Evolutionary conservation across 495 filamentous ascomycete genomes (phyloP).

Genomic region (Xylaria curta): DNA sequence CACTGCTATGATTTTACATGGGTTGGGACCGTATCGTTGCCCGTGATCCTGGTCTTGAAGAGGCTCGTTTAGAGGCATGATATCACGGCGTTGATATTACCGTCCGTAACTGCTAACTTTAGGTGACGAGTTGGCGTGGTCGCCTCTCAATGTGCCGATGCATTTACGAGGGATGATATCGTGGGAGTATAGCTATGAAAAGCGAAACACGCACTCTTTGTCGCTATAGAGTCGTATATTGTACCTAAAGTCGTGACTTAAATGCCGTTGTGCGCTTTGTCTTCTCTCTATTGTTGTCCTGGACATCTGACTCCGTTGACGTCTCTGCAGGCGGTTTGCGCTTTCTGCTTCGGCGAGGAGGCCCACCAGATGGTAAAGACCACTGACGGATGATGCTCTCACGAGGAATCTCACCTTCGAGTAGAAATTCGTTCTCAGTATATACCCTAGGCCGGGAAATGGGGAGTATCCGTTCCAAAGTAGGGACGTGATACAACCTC

Average conservation of each 20-base stretch:
- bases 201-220: background rate
- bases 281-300: background rate
- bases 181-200: background rate
- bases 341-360: too few relatives aligned
- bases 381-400: background rate
- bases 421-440: background rate
- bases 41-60: background rate
- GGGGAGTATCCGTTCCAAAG: background rate
- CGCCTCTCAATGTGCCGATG: constrained; percentile 12
- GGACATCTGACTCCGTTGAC: background rate
- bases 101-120: constrained; percentile 32
- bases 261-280: background rate
- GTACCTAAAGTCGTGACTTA: background rate
- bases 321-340: background rate
- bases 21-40: too few relatives aligned
- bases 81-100: constrained; percentile 25
- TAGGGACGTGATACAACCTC: background rate
- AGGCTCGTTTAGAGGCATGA: constrained; percentile 21
- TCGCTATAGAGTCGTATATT: background rate
- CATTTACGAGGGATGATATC: constrained; percentile 2
- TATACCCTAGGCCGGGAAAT: too few relatives aligned
- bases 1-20: background rate
- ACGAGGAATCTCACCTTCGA: background rate
- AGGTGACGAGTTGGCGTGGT: constrained; percentile 14
- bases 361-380: too few relatives aligned